Base-by-base conservation (phyloP, 495 filamentous ascomycete species). In the Friedmanniomyces simplex region DNA sequence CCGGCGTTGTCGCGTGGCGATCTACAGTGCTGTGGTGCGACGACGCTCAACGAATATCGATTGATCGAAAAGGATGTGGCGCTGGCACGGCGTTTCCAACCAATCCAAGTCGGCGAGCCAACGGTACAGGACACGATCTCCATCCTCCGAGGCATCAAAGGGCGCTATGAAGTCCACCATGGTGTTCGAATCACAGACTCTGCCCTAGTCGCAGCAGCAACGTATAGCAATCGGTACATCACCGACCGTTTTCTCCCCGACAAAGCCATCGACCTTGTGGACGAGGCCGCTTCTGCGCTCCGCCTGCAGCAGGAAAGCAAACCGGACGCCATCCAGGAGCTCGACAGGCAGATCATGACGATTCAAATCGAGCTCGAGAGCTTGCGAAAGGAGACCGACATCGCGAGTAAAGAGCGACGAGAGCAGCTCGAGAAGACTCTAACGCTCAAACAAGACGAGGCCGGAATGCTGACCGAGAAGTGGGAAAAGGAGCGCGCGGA, bases 291-390 rank as follows among this genome's bases (percentile, higher is more conserved):
- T 4, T 95, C 88, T 41, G 87, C 88, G 13, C 74, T 96, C 10
- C 79, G 93, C 18, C 70, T 98, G 58, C 93, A 98, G 67, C 93
- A 98, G 69, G 93, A 98, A 72, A 95, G 89, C 63, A 95, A 95
- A 61, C 93, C 93, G 0, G 93, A 98, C 57, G 81, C 89, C 16
- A 96, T 98, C 30, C 82, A 89, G 66, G 81, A 86, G 50, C 78
- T 96, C 20, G 93, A 97, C 64, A 87, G 91, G 48, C 85, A 88
- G 64, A 96, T 98, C 51, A 91, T 96, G 76, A 97, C 93, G 0
- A 87, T 97, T 39, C 91, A 96, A 63, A 98, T 98, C 62, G 93
- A 98, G 70, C 77, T 98, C 1, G 93, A 98, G 68, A 96, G 91
- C 52, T 77, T 98, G 28, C 81, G 93, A 50, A 97, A 97, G 61